Base-by-base conservation (phyloP, 306 rosid genomes). In the Rubus parviflorus region DNA sequence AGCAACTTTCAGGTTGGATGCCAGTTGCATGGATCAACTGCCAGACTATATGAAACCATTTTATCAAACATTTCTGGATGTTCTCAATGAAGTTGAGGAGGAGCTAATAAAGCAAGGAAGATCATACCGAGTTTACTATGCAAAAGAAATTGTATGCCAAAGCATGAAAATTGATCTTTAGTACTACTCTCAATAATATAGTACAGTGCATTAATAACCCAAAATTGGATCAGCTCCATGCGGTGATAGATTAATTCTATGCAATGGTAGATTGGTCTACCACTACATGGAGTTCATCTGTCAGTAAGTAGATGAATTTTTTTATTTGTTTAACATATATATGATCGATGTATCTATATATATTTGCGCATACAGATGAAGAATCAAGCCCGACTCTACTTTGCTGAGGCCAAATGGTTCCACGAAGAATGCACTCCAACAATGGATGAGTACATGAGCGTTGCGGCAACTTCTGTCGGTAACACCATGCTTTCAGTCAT, bases 11-110 rank as follows among this genome's bases (percentile, higher is more conserved):
- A 79, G 77, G 64, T 79, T 77, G 82, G 54, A 73, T 62, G 53
- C 65, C 2, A 79, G 51, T 52, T 48, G 41, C 73, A 40, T 49
- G 40, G 42, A 73, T 73, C 3, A 30, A 17, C 79, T 80, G 51
- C 76, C 83, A 42, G 22, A 73, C 13, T 80, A 67, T 8, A 48
- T 68, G 83, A 57, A 80, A 68, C 41, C 23, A 7, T 65, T 17
- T 20, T 75, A 56, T 68, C 58, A 8, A 23, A 6, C 64, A 45
- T 25, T 80, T 8, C 8, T 80, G 53, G 47, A 74, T n/a, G n/a
- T 37, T 25, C 10, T 20, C 37, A 53, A 64, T 37, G 78, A 73
- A 48, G 40, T 65, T 17, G 74, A 73, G 20, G 66, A 60, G 22
- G 17, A 13, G 13, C 1, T 43, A 71, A 17, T 5, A n/a, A 61